A percentile compares a stretch with the other conserved stretches of the same genome.
phyloP scores from a whole-genome alignment of 148 eudicot species.

The Nepenthes mirabilis region DNA sequence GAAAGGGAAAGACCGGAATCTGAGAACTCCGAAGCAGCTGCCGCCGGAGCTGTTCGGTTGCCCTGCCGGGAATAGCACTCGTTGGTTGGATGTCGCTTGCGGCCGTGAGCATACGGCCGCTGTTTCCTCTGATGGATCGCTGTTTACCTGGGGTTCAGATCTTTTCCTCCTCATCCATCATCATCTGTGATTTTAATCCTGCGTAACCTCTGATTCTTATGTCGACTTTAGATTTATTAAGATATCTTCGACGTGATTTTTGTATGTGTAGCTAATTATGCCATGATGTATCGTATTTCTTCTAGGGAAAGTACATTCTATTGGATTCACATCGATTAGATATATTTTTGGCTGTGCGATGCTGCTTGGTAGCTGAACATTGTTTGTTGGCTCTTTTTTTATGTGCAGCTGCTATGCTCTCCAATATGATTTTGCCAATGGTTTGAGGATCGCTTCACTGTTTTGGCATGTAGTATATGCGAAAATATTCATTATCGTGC shows the following conservation, averaged over 20 bases:
- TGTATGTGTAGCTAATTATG: no score
- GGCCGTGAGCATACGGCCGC: conserved; percentile 96
- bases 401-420: no score
- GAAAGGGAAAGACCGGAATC: conserved; percentile 37
- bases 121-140: conserved; percentile 84
- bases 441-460: no score
- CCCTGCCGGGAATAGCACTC: conserved; percentile 36
- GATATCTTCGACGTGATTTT: not conserved
- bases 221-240: not conserved
- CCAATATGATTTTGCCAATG: no score
- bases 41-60: conserved; percentile 88
- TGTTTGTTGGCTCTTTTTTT: no score
- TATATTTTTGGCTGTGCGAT: no score
- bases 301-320: no score
- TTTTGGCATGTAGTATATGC: no score
- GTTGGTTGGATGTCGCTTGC: conserved; percentile 89
- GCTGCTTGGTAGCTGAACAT: no score
- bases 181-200: conserved; percentile 10
- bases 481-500: no score
- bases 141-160: conserved; percentile 90
- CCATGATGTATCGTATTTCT: no score
- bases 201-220: conserved; percentile 11
- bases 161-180: conserved; percentile 16
- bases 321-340: no score
- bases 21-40: conserved; percentile 90